These are phyloP conservation scores for Fusarium sp. DNA, from an alignment of 2,329 filamentous ascomycete genomes.

Conservation along the genomic window DNA sequence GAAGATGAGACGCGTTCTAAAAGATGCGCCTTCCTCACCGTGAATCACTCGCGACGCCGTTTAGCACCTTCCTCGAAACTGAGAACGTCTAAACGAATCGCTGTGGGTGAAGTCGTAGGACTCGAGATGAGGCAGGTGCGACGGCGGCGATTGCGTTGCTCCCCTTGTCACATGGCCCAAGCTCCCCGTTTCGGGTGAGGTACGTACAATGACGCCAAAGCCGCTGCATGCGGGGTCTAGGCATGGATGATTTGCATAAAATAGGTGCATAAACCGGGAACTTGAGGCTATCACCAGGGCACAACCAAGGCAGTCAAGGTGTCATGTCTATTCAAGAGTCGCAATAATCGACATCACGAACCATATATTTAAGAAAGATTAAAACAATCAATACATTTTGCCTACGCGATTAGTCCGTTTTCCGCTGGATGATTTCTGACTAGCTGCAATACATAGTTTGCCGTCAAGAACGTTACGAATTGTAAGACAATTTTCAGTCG, in stretches of 20 bases:
- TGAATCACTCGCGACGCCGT: background rate
- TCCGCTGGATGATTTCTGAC: conserved; percentile 21
- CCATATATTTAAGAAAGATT: background rate
- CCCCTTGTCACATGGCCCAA: conserved; percentile 43
- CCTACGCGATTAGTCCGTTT: conserved; percentile 45
- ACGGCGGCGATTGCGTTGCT: conserved; percentile 13
- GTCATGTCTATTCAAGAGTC: background rate
- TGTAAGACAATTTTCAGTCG: conserved; percentile 22
- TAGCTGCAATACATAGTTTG: conserved; percentile 20
- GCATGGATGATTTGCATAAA: conserved; percentile 39
- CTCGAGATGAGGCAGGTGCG: conserved; percentile 22
- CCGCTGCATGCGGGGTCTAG: conserved; percentile 32
- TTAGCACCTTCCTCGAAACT: conserved; percentile 9
- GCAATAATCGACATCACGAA: background rate
- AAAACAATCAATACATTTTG: conserved; percentile 38
- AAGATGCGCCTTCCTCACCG: conserved; percentile 23
- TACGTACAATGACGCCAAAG: conserved; percentile 38
- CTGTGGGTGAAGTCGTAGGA: conserved; percentile 25
- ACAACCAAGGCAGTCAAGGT: background rate
- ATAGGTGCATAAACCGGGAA: conserved; percentile 29
- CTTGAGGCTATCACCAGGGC: conserved; percentile 1
- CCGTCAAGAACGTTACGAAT: conserved; percentile 14
- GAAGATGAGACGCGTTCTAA: conserved; percentile 18
- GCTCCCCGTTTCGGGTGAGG: conserved; percentile 28
- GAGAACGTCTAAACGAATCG: background rate